Conservation (phyloP, 805 yeast genomes). For the Saccharomycopsis sp. region DNA sequence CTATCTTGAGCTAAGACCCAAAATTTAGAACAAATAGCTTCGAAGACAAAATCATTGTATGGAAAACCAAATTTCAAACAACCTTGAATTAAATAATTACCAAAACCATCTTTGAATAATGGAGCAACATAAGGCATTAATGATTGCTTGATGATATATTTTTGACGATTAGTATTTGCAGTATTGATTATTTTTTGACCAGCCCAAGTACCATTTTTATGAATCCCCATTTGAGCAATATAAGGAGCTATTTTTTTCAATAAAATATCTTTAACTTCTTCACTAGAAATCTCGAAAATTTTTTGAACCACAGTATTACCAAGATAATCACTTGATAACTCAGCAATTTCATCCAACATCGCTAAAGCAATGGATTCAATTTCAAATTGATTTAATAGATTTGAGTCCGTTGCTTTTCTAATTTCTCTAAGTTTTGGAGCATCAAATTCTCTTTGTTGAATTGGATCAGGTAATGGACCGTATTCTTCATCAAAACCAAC, state of each 20-base stretch:
- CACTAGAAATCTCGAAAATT: constrained; percentile 61
- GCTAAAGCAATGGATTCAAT: constrained; percentile 74
- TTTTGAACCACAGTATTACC: constrained; percentile 96
- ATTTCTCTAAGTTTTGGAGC: constrained; percentile 83
- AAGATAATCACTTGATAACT: constrained; percentile 80
- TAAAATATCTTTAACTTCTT: constrained; percentile 69
- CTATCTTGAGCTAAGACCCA: constrained; percentile 77
- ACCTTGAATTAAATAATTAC: constrained; percentile 92
- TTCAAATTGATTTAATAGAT: constrained; percentile 33
- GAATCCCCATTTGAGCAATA: constrained; percentile 86
- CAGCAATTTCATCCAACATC: constrained; percentile 84
- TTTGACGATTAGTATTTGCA: constrained; percentile 53
- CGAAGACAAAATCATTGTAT: constrained; percentile 82
- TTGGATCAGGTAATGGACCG: constrained; percentile 72
- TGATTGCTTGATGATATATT: constrained; percentile 53
- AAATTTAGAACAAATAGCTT: constrained; percentile 67
- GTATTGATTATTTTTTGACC: constrained; percentile 88
- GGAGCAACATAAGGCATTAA: constrained; percentile 76
- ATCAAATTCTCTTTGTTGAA: constrained; percentile 62
- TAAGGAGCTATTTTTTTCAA: constrained; percentile 66
- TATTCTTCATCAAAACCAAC: constrained; percentile 41
- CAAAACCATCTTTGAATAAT: constrained; percentile 88
- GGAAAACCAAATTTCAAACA: constrained; percentile 86
- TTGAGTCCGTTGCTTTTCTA: constrained; percentile 55
- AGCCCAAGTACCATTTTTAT: constrained; percentile 99